phyloP scores from a whole-genome alignment of 495 filamentous ascomycete species.

The Penicillium herquei region DNA sequence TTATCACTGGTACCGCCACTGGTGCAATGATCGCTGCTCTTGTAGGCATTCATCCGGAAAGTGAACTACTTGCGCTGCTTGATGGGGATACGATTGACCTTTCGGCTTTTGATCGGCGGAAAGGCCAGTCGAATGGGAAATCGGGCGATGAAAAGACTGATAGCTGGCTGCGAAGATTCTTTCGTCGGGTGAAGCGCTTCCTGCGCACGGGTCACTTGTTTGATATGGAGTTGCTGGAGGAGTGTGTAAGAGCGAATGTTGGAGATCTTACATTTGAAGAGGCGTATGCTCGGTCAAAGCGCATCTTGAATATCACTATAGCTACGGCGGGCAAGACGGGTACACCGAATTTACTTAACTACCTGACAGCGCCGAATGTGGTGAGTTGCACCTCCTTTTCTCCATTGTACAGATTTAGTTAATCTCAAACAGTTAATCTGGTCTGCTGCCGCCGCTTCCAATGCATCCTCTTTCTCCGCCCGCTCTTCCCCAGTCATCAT shows the following conservation, averaged over 20 bases:
- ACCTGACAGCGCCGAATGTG: conserved; percentile 92
- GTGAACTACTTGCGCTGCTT: conserved; percentile 75
- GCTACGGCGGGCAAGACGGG: conserved; percentile 70
- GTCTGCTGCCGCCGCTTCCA: conserved; percentile 92
- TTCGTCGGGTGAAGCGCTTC: conserved; percentile 63
- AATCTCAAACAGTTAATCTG: conserved; percentile 64
- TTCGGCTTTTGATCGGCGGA: conserved; percentile 63
- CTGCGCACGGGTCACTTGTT: conserved; percentile 76
- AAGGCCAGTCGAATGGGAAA: background rate
- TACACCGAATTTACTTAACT: conserved; percentile 83
- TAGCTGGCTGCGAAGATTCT: conserved; percentile 55
- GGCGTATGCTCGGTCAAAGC: conserved; percentile 80
- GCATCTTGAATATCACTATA: conserved; percentile 90
- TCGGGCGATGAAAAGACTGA: conserved; percentile 11
- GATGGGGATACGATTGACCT: conserved; percentile 80
- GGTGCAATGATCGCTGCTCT: conserved; percentile 89
- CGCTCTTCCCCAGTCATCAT: conserved; percentile 69
- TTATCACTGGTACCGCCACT: conserved; percentile 88
- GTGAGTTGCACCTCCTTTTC: conserved; percentile 47
- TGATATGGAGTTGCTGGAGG: conserved; percentile 77
- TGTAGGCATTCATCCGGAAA: conserved; percentile 85
- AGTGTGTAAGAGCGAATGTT: conserved; percentile 81
- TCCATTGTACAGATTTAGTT: background rate
- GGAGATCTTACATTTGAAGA: conserved; percentile 94
- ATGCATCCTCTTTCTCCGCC: conserved; percentile 61